Evolutionary conservation across 768 basidiomycete species (phyloP).

Genomic region (Rubroboletus satanas): DNA sequence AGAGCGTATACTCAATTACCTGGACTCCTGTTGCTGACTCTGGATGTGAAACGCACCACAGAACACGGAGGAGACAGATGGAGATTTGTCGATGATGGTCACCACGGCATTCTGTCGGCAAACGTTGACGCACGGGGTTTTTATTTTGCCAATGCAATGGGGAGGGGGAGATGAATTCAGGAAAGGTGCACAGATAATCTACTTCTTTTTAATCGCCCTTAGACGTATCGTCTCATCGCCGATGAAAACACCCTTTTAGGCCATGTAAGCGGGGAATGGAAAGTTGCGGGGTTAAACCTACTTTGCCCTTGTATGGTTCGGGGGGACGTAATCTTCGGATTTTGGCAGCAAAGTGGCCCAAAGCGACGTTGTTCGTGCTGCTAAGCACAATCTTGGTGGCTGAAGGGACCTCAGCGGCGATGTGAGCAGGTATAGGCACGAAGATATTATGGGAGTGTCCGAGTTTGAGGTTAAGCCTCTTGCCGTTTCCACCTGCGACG

Average conservation of each 20-base stretch:
- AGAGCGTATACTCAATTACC: neutral
- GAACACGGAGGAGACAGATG: too few relatives aligned
- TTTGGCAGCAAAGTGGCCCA: slow-evolving; percentile 86
- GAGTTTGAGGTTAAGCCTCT: slow-evolving; percentile 84
- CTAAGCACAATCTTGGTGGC: slow-evolving; percentile 81
- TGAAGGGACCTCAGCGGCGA: slow-evolving; percentile 73
- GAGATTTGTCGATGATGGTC: neutral
- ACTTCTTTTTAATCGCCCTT: slow-evolving; percentile 95
- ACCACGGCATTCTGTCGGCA: neutral
- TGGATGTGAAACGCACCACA: neutral
- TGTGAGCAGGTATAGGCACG: slow-evolving; percentile 76
- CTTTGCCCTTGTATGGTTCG: slow-evolving; percentile 98
- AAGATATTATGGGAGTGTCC: slow-evolving; percentile 88
- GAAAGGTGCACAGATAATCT: slow-evolving; percentile 32
- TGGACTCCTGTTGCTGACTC: neutral
- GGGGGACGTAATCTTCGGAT: slow-evolving; percentile 83
- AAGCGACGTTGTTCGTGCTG: slow-evolving; percentile 82
- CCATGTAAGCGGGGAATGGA: slow-evolving; percentile 1
- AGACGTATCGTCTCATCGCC: slow-evolving; percentile 90
- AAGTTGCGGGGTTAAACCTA: slow-evolving; percentile 36
- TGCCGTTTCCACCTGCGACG: slow-evolving; percentile 52
- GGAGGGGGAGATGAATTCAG: slow-evolving; percentile 1
- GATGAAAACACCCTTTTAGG: slow-evolving; percentile 80
- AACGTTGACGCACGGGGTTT: neutral
- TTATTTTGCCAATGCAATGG: neutral